Conservation (phyloP, 805 yeast genomes). For the Lachancea nothofagi region DNA sequence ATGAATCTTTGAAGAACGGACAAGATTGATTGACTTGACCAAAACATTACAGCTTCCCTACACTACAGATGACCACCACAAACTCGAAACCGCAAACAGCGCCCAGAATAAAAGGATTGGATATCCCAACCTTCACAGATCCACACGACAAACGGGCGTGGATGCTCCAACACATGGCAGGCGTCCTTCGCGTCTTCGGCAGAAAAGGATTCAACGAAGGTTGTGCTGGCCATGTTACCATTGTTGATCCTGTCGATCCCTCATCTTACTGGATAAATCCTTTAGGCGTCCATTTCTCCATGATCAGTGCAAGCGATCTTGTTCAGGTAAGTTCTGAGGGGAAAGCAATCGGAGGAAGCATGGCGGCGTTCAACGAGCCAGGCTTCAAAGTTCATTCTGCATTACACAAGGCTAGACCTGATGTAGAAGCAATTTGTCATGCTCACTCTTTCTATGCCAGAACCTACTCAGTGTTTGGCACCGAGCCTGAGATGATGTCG, state of each 20-base stretch:
- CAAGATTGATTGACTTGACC: no score
- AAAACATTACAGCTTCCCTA: no score
- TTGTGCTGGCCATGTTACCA: constrained; percentile 74
- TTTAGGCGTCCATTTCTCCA: constrained; percentile 60
- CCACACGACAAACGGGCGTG: constrained; percentile 9
- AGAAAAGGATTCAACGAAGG: constrained; percentile 71
- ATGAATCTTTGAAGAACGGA: no score
- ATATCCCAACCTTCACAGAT: constrained; percentile 6
- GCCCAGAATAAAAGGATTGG: constrained; percentile 2
- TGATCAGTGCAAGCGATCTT: constrained; percentile 53
- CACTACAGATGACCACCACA: no score
- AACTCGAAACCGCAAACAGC: no score
- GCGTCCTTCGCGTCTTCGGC: constrained; percentile 72
- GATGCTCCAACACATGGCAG: constrained; percentile 62
- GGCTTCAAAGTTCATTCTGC: constrained; percentile 69
- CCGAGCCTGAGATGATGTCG: constrained; percentile 68
- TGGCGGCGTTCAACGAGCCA: constrained; percentile 52
- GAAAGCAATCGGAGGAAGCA: constrained; percentile 55
- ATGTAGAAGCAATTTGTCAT: constrained; percentile 67
- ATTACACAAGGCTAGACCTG: constrained; percentile 62
- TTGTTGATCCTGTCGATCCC: constrained; percentile 73
- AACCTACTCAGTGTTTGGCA: constrained; percentile 60
- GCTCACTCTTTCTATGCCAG: constrained; percentile 62
- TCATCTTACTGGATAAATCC: constrained; percentile 83
- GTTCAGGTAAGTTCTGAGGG: constrained; percentile 60